phyloP scores from a whole-genome alignment of 306 rosid species.

The Abrus pulchellus region DNA sequence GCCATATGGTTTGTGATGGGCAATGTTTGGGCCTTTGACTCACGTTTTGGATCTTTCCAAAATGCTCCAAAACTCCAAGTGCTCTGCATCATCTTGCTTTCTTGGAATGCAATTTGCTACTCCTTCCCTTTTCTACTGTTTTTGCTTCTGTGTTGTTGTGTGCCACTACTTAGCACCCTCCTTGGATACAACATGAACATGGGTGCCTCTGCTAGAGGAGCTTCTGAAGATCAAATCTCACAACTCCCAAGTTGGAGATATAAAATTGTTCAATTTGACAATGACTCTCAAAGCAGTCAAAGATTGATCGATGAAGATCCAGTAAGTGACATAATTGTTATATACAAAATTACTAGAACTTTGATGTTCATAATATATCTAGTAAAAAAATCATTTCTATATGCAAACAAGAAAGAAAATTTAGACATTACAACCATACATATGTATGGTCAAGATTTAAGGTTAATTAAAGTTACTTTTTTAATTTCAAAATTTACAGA shows the following conservation, averaged over 20 bases:
- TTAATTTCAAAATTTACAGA: too few relatives aligned
- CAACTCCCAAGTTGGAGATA: constrained; percentile 76
- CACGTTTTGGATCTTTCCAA: constrained; percentile 76
- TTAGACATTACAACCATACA: too few relatives aligned
- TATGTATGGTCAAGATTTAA: background rate
- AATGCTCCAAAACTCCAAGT: constrained; percentile 81
- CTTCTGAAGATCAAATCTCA: constrained; percentile 86
- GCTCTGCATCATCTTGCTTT: constrained; percentile 72
- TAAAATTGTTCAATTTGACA: constrained; percentile 46
- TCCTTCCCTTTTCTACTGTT: constrained; percentile 91
- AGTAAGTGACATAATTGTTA: constrained; percentile 61
- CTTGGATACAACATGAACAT: constrained; percentile 86
- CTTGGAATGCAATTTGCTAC: constrained; percentile 93
- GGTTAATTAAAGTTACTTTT: background rate
- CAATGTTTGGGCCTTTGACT: constrained; percentile 88
- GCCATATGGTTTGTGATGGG: constrained; percentile 99
- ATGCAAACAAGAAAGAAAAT: too few relatives aligned
- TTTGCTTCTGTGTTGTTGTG: constrained; percentile 81
- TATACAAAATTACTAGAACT: background rate
- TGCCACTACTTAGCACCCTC: constrained; percentile 74
- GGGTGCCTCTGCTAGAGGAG: constrained; percentile 74
- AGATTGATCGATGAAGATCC: constrained; percentile 65
- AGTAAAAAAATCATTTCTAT: too few relatives aligned
- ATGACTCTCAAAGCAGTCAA: constrained; percentile 46
- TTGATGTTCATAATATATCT: background rate